phyloP scores from a whole-genome alignment of 257 asterid species.

The Solanum lycopersicoides region DNA sequence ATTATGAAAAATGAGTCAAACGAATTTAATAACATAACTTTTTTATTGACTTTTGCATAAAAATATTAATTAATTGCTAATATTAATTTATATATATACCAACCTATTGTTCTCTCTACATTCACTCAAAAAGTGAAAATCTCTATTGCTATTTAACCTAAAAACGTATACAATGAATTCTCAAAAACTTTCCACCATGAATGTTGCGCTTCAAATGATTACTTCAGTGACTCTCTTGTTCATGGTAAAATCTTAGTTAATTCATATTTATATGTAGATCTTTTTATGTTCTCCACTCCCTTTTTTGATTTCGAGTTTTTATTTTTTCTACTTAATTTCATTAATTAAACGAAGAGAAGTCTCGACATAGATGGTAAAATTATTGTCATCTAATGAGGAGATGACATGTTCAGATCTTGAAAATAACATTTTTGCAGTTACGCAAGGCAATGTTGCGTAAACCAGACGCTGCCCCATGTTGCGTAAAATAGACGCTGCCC shows the following conservation, averaged over 20 bases:
- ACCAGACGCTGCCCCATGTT: not conserved
- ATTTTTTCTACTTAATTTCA: not conserved
- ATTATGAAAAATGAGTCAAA: not conserved
- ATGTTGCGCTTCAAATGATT: not conserved
- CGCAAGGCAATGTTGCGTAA: not conserved
- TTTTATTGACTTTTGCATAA: not conserved
- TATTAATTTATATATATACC: not conserved
- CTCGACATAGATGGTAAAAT: too few species aligned
- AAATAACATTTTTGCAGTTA: not conserved
- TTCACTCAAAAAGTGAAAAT: not conserved
- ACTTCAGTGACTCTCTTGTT: not conserved
- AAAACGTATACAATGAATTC: not conserved
- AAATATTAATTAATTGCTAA: not conserved
- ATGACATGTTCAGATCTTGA: not conserved
- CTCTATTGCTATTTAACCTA: not conserved
- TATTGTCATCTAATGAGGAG: not conserved
- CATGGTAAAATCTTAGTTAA: not conserved
- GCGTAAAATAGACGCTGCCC: too few species aligned
- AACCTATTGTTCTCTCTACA: not conserved
- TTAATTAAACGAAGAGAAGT: not conserved
- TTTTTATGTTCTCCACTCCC: not conserved
- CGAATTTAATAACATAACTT: not conserved
- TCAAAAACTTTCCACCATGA: not conserved
- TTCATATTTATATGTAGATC: not conserved
- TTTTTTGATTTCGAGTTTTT: not conserved